Evolutionary conservation across 2,329 filamentous ascomycete genomes (phyloP).

Genomic region (Juglanconis oblonga): DNA sequence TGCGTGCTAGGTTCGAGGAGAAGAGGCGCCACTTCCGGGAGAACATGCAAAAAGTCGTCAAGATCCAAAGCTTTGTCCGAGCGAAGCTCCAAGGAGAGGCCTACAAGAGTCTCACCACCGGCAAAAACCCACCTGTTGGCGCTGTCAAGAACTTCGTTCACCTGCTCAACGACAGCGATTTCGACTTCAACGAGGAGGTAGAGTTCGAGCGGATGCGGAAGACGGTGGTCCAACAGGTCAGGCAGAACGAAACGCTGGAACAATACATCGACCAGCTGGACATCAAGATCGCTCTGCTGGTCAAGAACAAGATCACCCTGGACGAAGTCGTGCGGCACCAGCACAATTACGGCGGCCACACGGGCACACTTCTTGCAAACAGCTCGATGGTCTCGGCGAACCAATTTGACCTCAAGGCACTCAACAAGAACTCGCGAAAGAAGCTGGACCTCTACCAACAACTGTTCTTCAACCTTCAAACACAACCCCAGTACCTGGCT

Average conservation of each 20-base stretch:
- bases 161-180: constrained; percentile 94
- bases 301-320: constrained; percentile 99
- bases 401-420: constrained; percentile 91
- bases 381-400: constrained; percentile 85
- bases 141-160: constrained; percentile 99
- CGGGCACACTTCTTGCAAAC: constrained; percentile 81
- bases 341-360: constrained; percentile 89
- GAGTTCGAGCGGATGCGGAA: constrained; percentile 94
- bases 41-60: constrained; percentile 99
- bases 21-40: constrained; percentile 87
- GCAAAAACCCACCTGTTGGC: constrained; percentile 93
- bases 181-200: constrained; percentile 98
- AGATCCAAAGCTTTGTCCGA: constrained; percentile 94
- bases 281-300: constrained; percentile 95
- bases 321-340: constrained; percentile 98
- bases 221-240: constrained; percentile 94
- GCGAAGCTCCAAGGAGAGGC: constrained; percentile 95
- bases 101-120: constrained; percentile 93
- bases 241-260: constrained; percentile 94
- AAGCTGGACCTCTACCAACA: constrained; percentile 98
- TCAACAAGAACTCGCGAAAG: constrained; percentile 93
- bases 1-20: constrained; percentile 74
- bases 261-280: constrained; percentile 98
- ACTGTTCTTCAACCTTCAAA: constrained; percentile 95
- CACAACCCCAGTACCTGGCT: constrained; percentile 90